Base-by-base conservation (phyloP, 2,329 filamentous ascomycete species). In the Calonectria fujianensis region DNA sequence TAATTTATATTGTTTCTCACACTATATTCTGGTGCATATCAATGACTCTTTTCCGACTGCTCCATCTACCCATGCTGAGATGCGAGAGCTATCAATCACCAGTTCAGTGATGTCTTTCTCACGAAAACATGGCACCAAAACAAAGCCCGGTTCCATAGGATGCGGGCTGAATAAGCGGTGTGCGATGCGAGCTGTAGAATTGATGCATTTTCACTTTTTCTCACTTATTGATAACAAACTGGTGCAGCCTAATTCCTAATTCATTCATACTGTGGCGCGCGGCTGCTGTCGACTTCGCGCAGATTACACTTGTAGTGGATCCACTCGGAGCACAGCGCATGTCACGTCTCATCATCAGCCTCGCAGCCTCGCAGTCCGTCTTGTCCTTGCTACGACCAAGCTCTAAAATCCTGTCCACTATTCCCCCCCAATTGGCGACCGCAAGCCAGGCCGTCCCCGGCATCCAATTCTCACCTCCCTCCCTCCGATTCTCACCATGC, bases 301-400 rank as follows among this genome's bases (percentile, higher is more conserved):
- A 70, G 57, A 50, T 50, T 51, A 31, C 32, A 61, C 45, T 32
- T n/a, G n/a, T 14, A 72, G 77, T 78, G 77, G 80, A 79, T 78
- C 79, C 80, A 70, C 57, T 45, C 45, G 41, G 50, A 54, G 31
- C 72, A 54, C 74, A 74, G 74, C 68, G 75, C 69, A 73, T 67
- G 69, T 75, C 75, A 70, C 63, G 77, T 76, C 74, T 64, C 71
- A 79, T 79, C 80, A 79, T 82, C 81, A 83, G 83, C 83, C 84
- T 84, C 79, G 83, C 73, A 85, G 83, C 83, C 83, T 85, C 80
- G 82, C 79, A 82, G 73, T 79, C 65, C 74, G 76, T 50, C 76
- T 77, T 76, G 57, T 78, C 76, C 79, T 73, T 74, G 70, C 61
- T 74, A 76, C 75, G 74, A 67, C 73, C 77, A 77, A 81, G 75